Evolutionary conservation across 352 stramenopile genomes (phyloP), one percentile per base, ranked within the genome.

Genomic region (Phytophthora capsici): DNA sequence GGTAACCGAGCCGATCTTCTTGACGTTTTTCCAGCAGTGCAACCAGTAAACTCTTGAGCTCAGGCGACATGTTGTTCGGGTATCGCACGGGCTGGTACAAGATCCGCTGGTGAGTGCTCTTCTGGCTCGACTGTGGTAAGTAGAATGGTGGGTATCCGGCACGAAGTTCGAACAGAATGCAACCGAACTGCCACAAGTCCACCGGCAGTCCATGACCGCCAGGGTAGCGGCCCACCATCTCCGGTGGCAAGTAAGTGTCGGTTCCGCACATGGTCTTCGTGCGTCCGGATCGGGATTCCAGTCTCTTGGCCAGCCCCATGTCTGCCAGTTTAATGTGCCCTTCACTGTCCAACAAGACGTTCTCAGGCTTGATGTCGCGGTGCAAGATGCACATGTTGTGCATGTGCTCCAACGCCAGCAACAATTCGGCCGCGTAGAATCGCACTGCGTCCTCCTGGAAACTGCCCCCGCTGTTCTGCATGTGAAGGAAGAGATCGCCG

Each of bases 111-210:
- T 96, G 94, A 38, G 94, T 96, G 46, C 78, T 88, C 69, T 94
- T 93, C 47, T 94, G 82, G 48, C 86, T 95, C 23, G 88, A 96
- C 59, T 98, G 90, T 10, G 82, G 86, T 40, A 96, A 77, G 69
- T 98, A 98, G 59, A 97, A 98, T 28, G 93, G 94, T 1, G 94
- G 94, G 49, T 96, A 96, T 1, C 94, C 94, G 4, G 88, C 89
- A 16, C 91, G 80, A 26, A 98, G 89, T 69, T 98, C 94, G 60
- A 97, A 98, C n/a, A 98, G 75, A 28, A 98, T 85, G 57, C 89
- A 97, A 25, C 94, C 94, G 32, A 98, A 87, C 69, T 96, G 91
- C 94, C 94, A 98, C 81, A 97, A 91, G 69, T 98, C 94, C 2
- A 98, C 94, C 6, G 85, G 65, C 5, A 96, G 79, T 1, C 93